Percentiles rank a stretch among this genome's conserved stretches.
Conservation (phyloP, 768 basidiomycete species). For the Termitomyces eurrhizus region DNA sequence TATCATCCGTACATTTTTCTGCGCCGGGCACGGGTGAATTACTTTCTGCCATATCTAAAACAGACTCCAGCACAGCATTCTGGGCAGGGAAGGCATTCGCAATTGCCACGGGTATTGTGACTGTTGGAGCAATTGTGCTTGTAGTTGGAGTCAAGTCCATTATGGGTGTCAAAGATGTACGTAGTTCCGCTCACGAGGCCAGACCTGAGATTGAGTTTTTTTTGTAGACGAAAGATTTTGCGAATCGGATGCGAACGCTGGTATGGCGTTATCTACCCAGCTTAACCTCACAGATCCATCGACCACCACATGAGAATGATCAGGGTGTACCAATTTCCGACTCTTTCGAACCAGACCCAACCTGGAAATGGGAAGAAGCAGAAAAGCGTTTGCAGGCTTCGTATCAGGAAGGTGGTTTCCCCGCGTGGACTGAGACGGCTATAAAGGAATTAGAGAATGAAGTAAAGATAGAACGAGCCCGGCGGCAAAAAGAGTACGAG, state of each 20-base stretch:
- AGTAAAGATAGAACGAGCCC: conserved; percentile 42
- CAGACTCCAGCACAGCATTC: conserved; percentile 45
- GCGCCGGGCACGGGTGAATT: conserved; percentile 28
- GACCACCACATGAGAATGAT: conserved; percentile 31
- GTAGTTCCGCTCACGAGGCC: conserved; percentile 19
- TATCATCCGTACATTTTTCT: conserved; percentile 19
- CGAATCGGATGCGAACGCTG: conserved; percentile 47
- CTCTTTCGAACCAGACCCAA: conserved; percentile 19
- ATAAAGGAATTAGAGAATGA: conserved; percentile 58
- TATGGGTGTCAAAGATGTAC: conserved; percentile 54
- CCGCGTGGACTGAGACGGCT: conserved; percentile 51
- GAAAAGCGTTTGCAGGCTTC: conserved; percentile 50
- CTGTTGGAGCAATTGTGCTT: conserved; percentile 38
- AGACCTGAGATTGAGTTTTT: background rate
- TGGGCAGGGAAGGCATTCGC: conserved; percentile 61
- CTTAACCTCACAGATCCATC: conserved; percentile 50
- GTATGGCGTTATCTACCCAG: conserved; percentile 45
- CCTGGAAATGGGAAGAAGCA: conserved; percentile 52
- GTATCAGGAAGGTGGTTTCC: conserved; percentile 56
- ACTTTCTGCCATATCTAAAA: conserved; percentile 32
- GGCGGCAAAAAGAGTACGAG: conserved; percentile 23
- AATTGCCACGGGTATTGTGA: conserved; percentile 60
- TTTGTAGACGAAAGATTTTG: conserved; percentile 55
- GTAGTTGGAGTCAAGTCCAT: conserved; percentile 47
- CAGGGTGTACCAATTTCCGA: conserved; percentile 11